Percentiles rank a stretch among this genome's conserved stretches.
Evolutionary conservation across 2,329 filamentous ascomycete species (phyloP).

Genomic region (Aspergillus tamarii): DNA sequence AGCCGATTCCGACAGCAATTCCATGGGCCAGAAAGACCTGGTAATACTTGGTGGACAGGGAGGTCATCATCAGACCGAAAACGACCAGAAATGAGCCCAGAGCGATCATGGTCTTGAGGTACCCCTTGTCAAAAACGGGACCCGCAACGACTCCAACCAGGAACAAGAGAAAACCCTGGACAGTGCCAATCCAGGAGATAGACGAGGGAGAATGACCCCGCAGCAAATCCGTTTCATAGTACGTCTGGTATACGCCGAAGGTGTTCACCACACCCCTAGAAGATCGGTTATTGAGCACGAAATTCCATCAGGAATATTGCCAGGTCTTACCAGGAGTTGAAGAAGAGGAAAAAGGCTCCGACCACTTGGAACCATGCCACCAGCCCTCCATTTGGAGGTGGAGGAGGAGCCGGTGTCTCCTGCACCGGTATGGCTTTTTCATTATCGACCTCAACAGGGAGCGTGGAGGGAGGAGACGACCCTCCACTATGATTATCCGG

Average conservation of each 20-base stretch:
- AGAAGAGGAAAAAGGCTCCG: constrained; percentile 26
- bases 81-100: background rate
- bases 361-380: constrained; percentile 26
- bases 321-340: constrained; percentile 26
- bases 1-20: background rate
- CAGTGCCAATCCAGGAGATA: background rate
- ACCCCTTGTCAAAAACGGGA: background rate
- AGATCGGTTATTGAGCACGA: background rate
- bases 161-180: background rate
- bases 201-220: background rate
- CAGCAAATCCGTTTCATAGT: background rate
- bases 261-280: background rate
- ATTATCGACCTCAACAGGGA: too few species aligned
- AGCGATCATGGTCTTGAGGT: background rate
- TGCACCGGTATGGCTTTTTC: too few species aligned
- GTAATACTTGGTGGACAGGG: background rate
- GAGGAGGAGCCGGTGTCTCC: too few species aligned
- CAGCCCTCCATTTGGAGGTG: constrained; percentile 25
- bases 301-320: background rate
- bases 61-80: background rate
- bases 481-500: background rate
- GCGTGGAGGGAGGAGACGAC: background rate
- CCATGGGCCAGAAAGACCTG: background rate
- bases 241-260: background rate
- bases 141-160: background rate